phyloP scores from a whole-genome alignment of 2,329 filamentous ascomycete species.

The Alternaria ventricosa region DNA sequence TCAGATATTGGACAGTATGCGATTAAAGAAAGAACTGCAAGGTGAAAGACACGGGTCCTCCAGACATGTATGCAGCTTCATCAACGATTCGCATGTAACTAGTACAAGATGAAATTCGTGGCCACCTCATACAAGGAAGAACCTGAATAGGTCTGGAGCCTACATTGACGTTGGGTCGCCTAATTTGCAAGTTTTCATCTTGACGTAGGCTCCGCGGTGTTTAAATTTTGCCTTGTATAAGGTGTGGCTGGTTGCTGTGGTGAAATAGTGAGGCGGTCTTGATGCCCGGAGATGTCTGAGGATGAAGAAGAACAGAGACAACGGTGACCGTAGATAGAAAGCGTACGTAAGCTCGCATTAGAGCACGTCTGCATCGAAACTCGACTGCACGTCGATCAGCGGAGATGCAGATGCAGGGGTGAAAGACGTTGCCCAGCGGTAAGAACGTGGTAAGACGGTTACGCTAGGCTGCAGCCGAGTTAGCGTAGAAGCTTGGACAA shows the following conservation, averaged over 20 bases:
- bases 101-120: background rate
- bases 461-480: constrained; percentile 11
- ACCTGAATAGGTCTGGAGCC: background rate
- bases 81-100: background rate
- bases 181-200: background rate
- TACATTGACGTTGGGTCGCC: background rate
- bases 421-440: constrained; percentile 7
- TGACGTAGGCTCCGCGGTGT: background rate
- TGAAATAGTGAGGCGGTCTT: background rate
- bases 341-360: background rate
- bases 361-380: background rate
- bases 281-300: background rate
- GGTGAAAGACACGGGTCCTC: background rate
- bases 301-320: background rate
- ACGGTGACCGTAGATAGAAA: background rate
- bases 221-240: background rate
- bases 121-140: background rate
- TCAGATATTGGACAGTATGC: background rate
- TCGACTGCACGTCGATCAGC: constrained; percentile 10
- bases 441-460: constrained; percentile 19
- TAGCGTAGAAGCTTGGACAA: constrained; percentile 19
- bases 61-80: background rate
- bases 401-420: constrained; percentile 15
- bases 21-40: background rate
- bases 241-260: background rate